phyloP scores from a whole-genome alignment of 768 basidiomycete genomes.

The Rubroboletus pulcherrimus region DNA sequence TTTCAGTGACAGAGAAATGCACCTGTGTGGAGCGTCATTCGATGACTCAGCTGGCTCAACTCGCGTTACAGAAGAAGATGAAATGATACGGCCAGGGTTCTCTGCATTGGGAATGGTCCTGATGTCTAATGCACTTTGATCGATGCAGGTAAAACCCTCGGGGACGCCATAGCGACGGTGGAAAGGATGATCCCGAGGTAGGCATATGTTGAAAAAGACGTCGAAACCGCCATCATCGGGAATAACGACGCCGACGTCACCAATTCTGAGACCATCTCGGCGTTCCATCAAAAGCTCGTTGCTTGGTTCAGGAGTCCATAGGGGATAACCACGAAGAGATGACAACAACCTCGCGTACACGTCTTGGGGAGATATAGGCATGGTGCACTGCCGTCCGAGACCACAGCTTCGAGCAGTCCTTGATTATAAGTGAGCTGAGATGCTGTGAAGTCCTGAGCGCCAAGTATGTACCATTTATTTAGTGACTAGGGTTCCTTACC shows the following conservation, averaged over 20 bases:
- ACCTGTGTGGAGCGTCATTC: not conserved
- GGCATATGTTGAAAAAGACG: slow-evolving; percentile 34
- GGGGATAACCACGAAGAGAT: slow-evolving; percentile 25
- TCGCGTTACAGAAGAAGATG: not conserved
- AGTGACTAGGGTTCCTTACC: not conserved
- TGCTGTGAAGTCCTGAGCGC: not conserved
- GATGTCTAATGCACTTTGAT: slow-evolving; percentile 2
- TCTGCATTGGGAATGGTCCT: not conserved
- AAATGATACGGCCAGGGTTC: not conserved
- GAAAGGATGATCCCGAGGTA: slow-evolving; percentile 26
- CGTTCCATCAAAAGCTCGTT: slow-evolving; percentile 21
- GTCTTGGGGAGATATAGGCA: slow-evolving; percentile 5
- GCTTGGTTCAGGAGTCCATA: slow-evolving; percentile 31
- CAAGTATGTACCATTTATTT: not conserved
- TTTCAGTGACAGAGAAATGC: not conserved
- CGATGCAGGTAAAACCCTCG: slow-evolving; percentile 20
- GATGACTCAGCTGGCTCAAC: not conserved
- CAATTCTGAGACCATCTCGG: slow-evolving; percentile 27
- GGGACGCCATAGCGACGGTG: slow-evolving; percentile 21
- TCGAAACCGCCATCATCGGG: slow-evolving; percentile 30
- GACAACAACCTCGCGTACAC: slow-evolving; percentile 12
- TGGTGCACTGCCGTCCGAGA: not conserved
- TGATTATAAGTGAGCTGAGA: not conserved
- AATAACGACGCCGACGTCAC: slow-evolving; percentile 28
- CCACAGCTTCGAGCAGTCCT: not conserved